phyloP scores from a whole-genome alignment of 148 eudicot genomes.

The Camellia granthamiana region DNA sequence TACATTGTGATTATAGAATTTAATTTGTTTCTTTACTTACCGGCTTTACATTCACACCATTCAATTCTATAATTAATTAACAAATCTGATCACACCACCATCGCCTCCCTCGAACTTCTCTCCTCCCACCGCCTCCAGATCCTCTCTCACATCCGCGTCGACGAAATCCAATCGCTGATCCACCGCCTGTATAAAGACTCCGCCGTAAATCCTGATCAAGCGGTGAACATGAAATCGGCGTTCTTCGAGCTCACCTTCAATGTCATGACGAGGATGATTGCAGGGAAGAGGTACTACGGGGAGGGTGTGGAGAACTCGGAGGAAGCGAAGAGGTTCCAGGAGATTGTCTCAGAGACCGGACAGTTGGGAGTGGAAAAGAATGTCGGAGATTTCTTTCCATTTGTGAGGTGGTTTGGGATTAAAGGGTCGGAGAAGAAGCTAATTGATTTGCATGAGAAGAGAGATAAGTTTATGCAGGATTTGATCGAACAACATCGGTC shows the following conservation, averaged over 20 bases:
- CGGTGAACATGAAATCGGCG: constrained; percentile 27
- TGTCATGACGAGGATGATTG: constrained; percentile 43
- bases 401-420: constrained; percentile 29
- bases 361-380: constrained; percentile 14
- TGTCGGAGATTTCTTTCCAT: constrained; percentile 37
- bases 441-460: constrained; percentile 21
- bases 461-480: constrained; percentile 37
- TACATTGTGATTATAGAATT: too few relatives aligned
- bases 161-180: constrained; percentile 24
- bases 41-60: too few relatives aligned
- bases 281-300: constrained; percentile 46
- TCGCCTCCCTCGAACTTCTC: constrained; percentile 30
- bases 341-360: constrained; percentile 29
- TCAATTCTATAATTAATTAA: too few relatives aligned
- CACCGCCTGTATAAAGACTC: background rate
- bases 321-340: constrained; percentile 29
- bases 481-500: constrained; percentile 27
- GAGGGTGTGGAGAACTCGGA: constrained; percentile 15
- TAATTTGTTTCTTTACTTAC: too few relatives aligned
- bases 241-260: constrained; percentile 34
- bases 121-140: constrained; percentile 28
- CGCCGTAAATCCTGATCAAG: too few relatives aligned
- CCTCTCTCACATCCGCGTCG: constrained; percentile 19
- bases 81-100: background rate
- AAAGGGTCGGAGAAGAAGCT: constrained; percentile 26